Conservation (phyloP, 139 green algal genomes). For the Deuterostichococcus epilithicus region DNA sequence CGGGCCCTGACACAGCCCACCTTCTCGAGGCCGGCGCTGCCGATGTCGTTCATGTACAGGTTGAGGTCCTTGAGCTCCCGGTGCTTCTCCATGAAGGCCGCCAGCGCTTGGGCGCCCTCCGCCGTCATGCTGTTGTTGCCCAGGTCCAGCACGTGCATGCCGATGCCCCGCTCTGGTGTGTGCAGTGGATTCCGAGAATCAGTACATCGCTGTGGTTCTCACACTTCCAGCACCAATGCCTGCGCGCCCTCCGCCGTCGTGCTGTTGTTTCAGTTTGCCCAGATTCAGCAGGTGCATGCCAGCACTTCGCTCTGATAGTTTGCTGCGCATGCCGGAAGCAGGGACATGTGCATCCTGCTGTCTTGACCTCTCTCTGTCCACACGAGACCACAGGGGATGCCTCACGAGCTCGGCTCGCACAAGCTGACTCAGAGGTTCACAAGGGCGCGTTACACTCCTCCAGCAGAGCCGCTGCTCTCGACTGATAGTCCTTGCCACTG, state of each 20-base stretch:
- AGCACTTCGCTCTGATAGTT: neutral
- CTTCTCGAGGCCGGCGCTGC: conserved; percentile 68
- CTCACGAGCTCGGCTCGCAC: too few species aligned
- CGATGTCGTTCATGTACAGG: conserved; percentile 97
- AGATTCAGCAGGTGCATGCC: conserved; percentile 75
- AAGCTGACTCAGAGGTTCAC: too few species aligned
- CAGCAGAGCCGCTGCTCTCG: too few species aligned
- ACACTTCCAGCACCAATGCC: too few species aligned
- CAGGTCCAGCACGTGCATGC: conserved; percentile 76
- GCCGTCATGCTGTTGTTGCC: conserved; percentile 87
- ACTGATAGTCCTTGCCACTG: too few species aligned
- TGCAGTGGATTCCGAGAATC: too few species aligned
- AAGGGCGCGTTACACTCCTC: too few species aligned
- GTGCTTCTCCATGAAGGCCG: conserved; percentile 62
- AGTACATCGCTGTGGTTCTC: too few species aligned
- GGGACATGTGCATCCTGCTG: too few species aligned
- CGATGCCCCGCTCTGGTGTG: neutral
- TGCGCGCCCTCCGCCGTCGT: conserved; percentile 61
- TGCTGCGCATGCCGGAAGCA: too few species aligned
- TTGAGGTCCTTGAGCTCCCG: conserved; percentile 75
- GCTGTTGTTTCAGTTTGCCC: conserved; percentile 92
- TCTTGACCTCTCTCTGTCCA: too few species aligned
- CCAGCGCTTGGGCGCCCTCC: conserved; percentile 63
- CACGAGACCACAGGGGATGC: too few species aligned
- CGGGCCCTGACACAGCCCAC: conserved; percentile 31